Evolutionary conservation across 371 early-diverging fungal genomes (phyloP), one percentile per base, ranked within the genome.

Genomic region (Dichotomocladium elegans): DNA sequence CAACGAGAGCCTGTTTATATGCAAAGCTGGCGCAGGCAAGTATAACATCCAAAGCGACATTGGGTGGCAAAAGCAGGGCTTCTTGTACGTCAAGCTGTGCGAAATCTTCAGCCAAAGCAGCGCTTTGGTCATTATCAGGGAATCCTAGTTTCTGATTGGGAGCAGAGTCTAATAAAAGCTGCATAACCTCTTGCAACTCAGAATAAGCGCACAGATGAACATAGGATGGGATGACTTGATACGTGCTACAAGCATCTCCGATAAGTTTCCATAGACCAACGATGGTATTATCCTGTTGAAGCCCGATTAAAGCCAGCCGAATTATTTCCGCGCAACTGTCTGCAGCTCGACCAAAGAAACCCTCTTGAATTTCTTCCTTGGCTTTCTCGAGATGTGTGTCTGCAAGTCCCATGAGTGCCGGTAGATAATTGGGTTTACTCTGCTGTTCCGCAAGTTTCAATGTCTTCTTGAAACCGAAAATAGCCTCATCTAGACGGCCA

Each of bases 261-360:
- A 87, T 72, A n/a, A 87, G 58, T 58, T 91, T 88, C 87, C 89
- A 88, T 7, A 85, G 58, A 11, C 74, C 59, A 25, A 77, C 68
- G 21, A 79, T 28, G 2, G 61, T 46, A 3, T 54, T 12, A 27
- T 81, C 73, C 28, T 65, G 69, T 12, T 58, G 40, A 1, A 80
- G 48, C 10, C 64, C 72, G n/a, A 33, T 46, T 1, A 71, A 47
- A 3, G 60, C 34, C 0, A 66, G 66, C 17, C 59, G 50, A 5
- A 87, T 52, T 1, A 82, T 90, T 11, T 63, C 60, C 2, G 67
- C 70, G 51, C 82, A 74, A 3, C 79, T 75, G 19, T 84, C 83
- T 2, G 83, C 83, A 26, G 80, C 81, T 28, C 83, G 82, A 0
- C 88, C 93, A 68, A 84, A 87, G 44, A 85, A 82, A 7, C 93